Evolutionary conservation across 2,329 filamentous ascomycete genomes (phyloP), one percentile per base, ranked within the genome.

Genomic region (Fusarium coffeatum): DNA sequence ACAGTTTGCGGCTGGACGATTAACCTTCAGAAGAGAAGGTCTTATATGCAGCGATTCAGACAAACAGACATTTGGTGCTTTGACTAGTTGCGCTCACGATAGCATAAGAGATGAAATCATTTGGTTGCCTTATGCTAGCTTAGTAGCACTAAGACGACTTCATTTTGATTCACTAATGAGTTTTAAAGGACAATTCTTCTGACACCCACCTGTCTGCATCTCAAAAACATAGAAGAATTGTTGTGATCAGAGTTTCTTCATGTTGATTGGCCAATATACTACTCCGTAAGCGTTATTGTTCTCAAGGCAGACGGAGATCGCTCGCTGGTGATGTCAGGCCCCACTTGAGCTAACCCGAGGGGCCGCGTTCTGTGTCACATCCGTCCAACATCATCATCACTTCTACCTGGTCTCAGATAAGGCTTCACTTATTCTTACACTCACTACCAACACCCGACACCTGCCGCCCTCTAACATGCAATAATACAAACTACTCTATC

Each of bases 301-400:
- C 49, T 55, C 41, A 18, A 58, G 66, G 55, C 48, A 55, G 54
- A 20, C 27, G 20, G 45, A n/a, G 40, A 48, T 54, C 32, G 50
- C 30, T 37, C 25, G 69, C 30, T 37, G 30, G 69, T 69, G 68
- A 71, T 71, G 68, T 61, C 69, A 69, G 53, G 68, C 53, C 34
- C 68, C 68, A 71, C 68, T 27, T 20, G 13, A 71, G 68, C 68
- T 68, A 64, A 48, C 32, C 51, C 45, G 34, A 55, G 53, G 43
- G 45, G 48, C 55, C 25, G 63, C 30, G 60, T 61, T 30, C 55
- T 45, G 45, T 65, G 59, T 53, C 55, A 55, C 55, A 47, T 41
- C 27, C 48, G 32, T 71, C 64, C 54, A 68, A 54, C 66, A 56
- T 48, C 62, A 57, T 48, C 51, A 46, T 22, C 64, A 68, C 16